Base-by-base conservation (phyloP, 495 filamentous ascomycete genomes). In the Pyronema omphalodes region DNA sequence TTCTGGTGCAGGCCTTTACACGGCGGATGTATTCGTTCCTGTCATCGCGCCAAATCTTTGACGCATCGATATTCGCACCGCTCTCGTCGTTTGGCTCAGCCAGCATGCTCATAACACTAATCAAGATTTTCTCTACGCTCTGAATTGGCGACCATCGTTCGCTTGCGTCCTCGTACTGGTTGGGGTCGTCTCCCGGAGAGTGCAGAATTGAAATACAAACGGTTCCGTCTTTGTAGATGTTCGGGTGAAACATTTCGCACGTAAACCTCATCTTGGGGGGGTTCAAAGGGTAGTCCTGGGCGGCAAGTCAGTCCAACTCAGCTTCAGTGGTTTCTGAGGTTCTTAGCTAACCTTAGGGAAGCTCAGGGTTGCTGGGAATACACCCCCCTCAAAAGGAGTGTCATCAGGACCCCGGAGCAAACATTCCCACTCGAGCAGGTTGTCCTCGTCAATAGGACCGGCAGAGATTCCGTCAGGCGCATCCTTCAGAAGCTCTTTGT, bases 121-220 rank as follows among this genome's bases (percentile, higher is more conserved):
- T 66, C 11, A 98, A 71, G 52, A 98, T 96, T 3, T 86, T 89
- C 70, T 96, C 93, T 44, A 93, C 93, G 1, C 84, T 89, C 67
- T 96, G 91, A 1, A 96, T 91, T n/a, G 91, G 91, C 18, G 78
- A 85, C 91, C 91, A 98, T 45, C 91, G 78, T 73, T 98, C 91
- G 34, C 79, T 73, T n/a, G 86, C 87, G 9, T 76, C 75, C 67
- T 96, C 93, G 68, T 98, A 98, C 19, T 91, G 89, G 69, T 85
- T 94, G 62, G 87, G 83, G 66, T 98, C 91, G 63, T 95, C 88
- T 71, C 88, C 88, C 1, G 93, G 93, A 0, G 88, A 86, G 69
- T 98, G 93, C 18, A 98, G 74, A 71, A 98, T 96, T 36, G 84
- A 91, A 65, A 98, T 96, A 73, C 91, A 98, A 55, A 98, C 87